A percentile compares a stretch with the other conserved stretches of the same genome.
These are phyloP conservation scores for Neltuma alba DNA, from an alignment of 306 rosid genomes.

Conservation along the genomic window DNA sequence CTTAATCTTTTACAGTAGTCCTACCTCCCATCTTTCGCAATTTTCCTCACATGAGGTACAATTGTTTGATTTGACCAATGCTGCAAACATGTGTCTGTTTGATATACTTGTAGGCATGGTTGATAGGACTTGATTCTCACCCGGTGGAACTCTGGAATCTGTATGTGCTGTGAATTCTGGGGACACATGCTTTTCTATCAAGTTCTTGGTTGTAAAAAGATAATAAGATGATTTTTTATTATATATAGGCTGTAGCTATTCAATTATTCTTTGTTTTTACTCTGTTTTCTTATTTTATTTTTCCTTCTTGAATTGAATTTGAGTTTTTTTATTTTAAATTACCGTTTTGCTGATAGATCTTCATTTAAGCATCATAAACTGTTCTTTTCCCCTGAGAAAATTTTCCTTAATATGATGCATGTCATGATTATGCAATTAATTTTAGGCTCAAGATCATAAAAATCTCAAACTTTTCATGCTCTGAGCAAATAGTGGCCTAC, in stretches of 20 bases:
- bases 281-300: background rate
- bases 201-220: background rate
- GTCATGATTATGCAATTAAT: background rate
- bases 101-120: conserved; percentile 4
- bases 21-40: conserved; percentile 2
- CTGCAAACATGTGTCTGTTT: background rate
- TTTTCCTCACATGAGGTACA: background rate
- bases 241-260: background rate
- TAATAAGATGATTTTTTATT: background rate
- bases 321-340: background rate
- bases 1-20: conserved; percentile 7
- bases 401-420: background rate
- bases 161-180: background rate
- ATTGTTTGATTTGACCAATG: conserved; percentile 1
- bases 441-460: background rate
- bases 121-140: conserved; percentile 7
- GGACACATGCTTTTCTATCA: background rate
- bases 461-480: background rate
- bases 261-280: background rate
- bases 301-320: background rate
- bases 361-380: background rate
- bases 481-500: background rate
- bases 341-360: background rate
- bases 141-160: background rate
- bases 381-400: background rate